phyloP scores from a whole-genome alignment of 768 basidiomycete genomes.

The Lactarius deliciosus region DNA sequence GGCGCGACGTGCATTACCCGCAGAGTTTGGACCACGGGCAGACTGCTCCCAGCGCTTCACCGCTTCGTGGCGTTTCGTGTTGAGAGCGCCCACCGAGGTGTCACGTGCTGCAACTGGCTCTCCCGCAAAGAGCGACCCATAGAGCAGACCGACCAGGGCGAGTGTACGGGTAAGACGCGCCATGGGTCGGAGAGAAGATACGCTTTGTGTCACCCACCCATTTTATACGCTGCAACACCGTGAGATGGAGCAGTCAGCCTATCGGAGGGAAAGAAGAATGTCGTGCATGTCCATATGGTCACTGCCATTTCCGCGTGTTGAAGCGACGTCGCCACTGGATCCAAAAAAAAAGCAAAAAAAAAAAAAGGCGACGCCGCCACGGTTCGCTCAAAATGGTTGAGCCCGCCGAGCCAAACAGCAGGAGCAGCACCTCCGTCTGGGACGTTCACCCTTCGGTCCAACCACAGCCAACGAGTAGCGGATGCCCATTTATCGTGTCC shows the following conservation, averaged over 20 bases:
- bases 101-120: conserved; percentile 6
- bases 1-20: not conserved
- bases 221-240: conserved; percentile 6
- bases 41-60: conserved; percentile 15
- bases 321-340: no score
- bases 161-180: not conserved
- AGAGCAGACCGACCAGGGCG: conserved; percentile 9
- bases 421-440: no score
- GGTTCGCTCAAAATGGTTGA: no score
- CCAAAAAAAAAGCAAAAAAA: no score
- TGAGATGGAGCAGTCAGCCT: not conserved
- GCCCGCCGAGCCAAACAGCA: no score
- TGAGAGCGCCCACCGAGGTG: not conserved
- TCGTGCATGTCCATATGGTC: not conserved
- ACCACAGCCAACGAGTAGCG: no score
- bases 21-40: conserved; percentile 1
- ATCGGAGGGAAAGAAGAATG: not conserved
- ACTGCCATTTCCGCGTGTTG: no score
- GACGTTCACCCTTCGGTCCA: no score
- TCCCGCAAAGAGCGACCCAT: not conserved
- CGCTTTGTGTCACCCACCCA: not conserved
- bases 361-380: no score
- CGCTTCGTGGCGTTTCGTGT: conserved; percentile 19
- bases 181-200: not conserved
- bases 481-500: no score